These are phyloP conservation scores for Phytophthora palmivora DNA, from an alignment of 352 stramenopile genomes.

Conservation along the genomic window DNA sequence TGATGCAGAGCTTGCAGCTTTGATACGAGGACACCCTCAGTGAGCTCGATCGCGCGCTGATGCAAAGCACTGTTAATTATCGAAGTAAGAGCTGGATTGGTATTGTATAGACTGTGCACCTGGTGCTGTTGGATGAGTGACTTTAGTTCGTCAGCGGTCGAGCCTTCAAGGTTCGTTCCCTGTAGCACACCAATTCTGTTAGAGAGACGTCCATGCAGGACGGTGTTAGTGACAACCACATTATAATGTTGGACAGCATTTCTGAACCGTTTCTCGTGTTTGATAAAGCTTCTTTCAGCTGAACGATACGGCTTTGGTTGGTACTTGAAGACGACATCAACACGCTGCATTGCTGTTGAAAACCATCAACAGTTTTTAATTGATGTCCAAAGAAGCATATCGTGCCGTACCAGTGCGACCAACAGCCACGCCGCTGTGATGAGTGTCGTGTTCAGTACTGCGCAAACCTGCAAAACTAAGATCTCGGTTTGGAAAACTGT, in stretches of 20 bases:
- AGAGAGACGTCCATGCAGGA: not conserved
- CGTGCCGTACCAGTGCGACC: conserved; percentile 51
- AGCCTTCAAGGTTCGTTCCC: conserved; percentile 43
- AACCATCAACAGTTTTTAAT: not conserved
- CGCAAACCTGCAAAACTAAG: conserved; percentile 37
- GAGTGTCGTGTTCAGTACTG: conserved; percentile 49
- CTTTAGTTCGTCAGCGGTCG: conserved; percentile 50
- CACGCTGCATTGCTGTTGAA: conserved; percentile 34
- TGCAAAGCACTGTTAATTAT: not conserved
- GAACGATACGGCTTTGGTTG: conserved; percentile 13
- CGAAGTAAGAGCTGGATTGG: not conserved
- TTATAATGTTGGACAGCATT: not conserved
- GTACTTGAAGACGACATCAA: conserved; percentile 19
- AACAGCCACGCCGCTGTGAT: conserved; percentile 60
- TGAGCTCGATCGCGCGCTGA: conserved; percentile 59
- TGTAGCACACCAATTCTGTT: conserved; percentile 56
- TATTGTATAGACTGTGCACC: conserved; percentile 25
- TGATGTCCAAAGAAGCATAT: not conserved
- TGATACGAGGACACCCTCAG: conserved; percentile 58
- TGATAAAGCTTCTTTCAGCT: conserved; percentile 30
- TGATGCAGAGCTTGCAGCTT: conserved; percentile 50
- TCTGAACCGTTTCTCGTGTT: conserved; percentile 27
- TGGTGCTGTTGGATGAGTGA: conserved; percentile 69
- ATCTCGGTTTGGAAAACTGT: conserved; percentile 30
- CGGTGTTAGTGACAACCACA: not conserved